These are phyloP conservation scores for Eurotiales sp. DNA, from an alignment of 2,329 filamentous ascomycete species.

Conservation along the genomic window DNA sequence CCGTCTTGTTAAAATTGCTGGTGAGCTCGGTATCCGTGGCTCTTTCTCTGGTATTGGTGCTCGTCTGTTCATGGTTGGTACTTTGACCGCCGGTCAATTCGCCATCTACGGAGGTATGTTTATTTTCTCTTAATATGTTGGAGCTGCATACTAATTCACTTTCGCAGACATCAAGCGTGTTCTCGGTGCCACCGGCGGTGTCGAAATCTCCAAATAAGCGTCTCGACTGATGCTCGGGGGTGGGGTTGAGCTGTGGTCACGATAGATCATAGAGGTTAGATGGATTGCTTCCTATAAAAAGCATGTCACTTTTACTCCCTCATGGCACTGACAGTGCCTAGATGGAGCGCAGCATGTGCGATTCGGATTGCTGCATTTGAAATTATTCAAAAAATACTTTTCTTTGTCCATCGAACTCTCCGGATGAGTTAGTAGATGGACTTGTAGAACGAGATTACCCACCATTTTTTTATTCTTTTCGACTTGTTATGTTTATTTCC, in stretches of 20 bases:
- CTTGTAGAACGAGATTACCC: slow-evolving; percentile 14
- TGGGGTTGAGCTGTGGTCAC: not conserved
- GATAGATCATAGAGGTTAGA: not conserved
- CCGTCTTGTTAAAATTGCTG: slow-evolving; percentile 82
- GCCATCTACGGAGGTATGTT: slow-evolving; percentile 70
- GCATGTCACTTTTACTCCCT: not conserved
- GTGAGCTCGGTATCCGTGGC: slow-evolving; percentile 76
- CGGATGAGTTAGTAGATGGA: slow-evolving; percentile 10
- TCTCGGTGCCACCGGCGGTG: slow-evolving; percentile 69
- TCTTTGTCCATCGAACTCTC: slow-evolving; percentile 7
- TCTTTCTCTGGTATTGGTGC: slow-evolving; percentile 79
- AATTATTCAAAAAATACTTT: too few species aligned
- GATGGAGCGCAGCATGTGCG: slow-evolving; percentile 8
- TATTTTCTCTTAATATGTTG: not conserved
- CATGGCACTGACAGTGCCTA: not conserved
- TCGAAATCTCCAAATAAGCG: slow-evolving; percentile 60
- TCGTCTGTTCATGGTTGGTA: slow-evolving; percentile 71
- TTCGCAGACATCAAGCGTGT: slow-evolving; percentile 59
- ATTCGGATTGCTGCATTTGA: slow-evolving; percentile 10
- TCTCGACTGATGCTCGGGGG: not conserved
- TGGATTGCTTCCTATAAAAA: slow-evolving; percentile 6
- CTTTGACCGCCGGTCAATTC: slow-evolving; percentile 75
- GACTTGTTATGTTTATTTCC: slow-evolving; percentile 8
- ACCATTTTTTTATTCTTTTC: slow-evolving; percentile 8
- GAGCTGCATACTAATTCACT: not conserved